Base-by-base conservation (phyloP, 73 alveolate genomes). In the Paramecium sonneborni region DNA sequence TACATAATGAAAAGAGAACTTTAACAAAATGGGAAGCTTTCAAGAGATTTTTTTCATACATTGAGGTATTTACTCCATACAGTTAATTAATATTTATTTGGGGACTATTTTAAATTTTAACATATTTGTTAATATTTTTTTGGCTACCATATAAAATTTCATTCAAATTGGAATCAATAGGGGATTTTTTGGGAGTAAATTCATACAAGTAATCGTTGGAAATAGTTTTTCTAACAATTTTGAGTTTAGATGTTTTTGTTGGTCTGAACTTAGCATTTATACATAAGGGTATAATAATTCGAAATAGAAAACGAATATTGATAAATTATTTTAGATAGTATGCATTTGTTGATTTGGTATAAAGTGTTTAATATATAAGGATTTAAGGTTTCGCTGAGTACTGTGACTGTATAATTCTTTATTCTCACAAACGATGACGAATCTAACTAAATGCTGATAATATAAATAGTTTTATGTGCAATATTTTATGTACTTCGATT, bases 221-320 rank as follows among this genome's bases (percentile, higher is more conserved):
- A 70, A 28, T 15, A 5, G 26, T 70, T 15, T 21, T 70, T 15
- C 23, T 70, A 70, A 15, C 34, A 9, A 28, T 35, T 15, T 35
- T 8, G 14, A 28, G 46, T 11, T 28, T 28, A 12, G 86, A 70
- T 70, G 86, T 70, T 28, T 23, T 32, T 18, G 86, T 70, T 6
- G 86, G 86, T 4, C 15, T n/a, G 30, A 70, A 70, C 23, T 70
- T 70, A 32, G 86, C 86, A 70, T 70, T 70, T 35, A 70, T 70
- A 4, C 11, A 70, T 3, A 70, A 70, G 34, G 86, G 86, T 3
- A 4, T 18, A 70, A 32, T 70, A 70, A 70, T 70, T 15, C 1
- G 4, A 32, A 23, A 70, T 70, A 24, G 86, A 14, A 28, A 23
- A 70, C 2, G 57, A 70, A 32, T 70, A 5, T 15, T 70, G 18